phyloP scores from a whole-genome alignment of 2,329 filamentous ascomycete genomes.

The Fusarium sp. region DNA sequence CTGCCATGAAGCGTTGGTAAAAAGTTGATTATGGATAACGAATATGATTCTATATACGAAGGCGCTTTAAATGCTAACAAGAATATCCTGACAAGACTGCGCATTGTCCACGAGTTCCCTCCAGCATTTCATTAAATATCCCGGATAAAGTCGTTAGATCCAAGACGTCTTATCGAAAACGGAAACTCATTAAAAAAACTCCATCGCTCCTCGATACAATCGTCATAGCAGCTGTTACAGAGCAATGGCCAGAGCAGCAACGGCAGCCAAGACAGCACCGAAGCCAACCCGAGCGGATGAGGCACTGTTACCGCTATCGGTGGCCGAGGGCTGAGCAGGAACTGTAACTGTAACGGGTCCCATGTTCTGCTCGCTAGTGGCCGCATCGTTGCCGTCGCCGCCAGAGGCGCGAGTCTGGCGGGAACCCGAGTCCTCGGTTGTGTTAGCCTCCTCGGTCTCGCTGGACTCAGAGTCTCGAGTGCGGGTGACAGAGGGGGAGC shows the following conservation, averaged over 20 bases:
- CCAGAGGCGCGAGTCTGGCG: constrained; percentile 10
- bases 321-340: constrained; percentile 17
- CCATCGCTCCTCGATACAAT: background rate
- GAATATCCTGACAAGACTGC: constrained; percentile 14
- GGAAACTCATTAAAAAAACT: constrained; percentile 12
- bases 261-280: constrained; percentile 41
- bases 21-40: constrained; percentile 26
- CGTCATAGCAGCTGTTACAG: constrained; percentile 36
- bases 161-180: constrained; percentile 16
- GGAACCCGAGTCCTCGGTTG: constrained; percentile 18
- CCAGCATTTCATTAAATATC: constrained; percentile 42
- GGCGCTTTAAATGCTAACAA: constrained; percentile 27
- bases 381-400: background rate
- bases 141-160: constrained; percentile 36
- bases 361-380: constrained; percentile 11
- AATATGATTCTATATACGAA: constrained; percentile 42
- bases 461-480: constrained; percentile 22
- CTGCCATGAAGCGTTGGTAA: constrained; percentile 15
- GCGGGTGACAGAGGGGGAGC: constrained; percentile 22
- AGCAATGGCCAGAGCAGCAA: constrained; percentile 40
- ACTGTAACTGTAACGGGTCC: constrained; percentile 37
- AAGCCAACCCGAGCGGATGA: constrained; percentile 34
- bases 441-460: constrained; percentile 8
- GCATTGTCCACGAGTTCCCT: constrained; percentile 20
- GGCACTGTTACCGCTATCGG: constrained; percentile 33